These are phyloP conservation scores for Exophiala spinifera DNA, from an alignment of 2,329 filamentous ascomycete species.

Conservation along the genomic window DNA sequence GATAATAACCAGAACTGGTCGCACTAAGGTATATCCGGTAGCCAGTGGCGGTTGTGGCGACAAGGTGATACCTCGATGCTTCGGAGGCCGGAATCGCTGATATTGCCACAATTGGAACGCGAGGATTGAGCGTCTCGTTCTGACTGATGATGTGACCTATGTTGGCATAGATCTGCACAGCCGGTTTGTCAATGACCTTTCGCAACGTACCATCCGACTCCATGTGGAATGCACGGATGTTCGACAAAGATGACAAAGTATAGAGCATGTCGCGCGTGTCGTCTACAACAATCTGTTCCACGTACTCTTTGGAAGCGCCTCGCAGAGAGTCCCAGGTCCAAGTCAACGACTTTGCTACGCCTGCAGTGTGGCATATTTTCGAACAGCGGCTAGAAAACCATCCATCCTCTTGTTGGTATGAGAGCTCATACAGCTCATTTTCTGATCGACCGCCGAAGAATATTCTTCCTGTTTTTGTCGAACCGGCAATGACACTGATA, in stretches of 20 bases:
- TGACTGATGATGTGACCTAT: constrained; percentile 80
- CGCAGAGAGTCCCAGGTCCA: constrained; percentile 22
- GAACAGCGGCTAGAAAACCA: constrained; percentile 90
- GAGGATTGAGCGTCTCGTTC: constrained; percentile 67
- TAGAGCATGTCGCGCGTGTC: constrained; percentile 86
- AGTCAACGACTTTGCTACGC: constrained; percentile 66
- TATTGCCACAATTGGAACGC: constrained; percentile 75
- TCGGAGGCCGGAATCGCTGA: constrained; percentile 81
- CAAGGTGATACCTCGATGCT: constrained; percentile 48
- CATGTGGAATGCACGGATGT: constrained; percentile 88
- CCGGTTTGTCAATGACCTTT: constrained; percentile 51
- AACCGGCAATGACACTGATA: constrained; percentile 75
- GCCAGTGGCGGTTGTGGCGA: constrained; percentile 86
- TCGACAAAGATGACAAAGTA: constrained; percentile 81
- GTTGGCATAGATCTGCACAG: constrained; percentile 58
- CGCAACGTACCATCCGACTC: constrained; percentile 55
- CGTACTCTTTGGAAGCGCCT: constrained; percentile 41
- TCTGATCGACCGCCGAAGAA: constrained; percentile 82
- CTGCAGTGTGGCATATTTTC: constrained; percentile 78
- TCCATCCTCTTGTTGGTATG: constrained; percentile 93
- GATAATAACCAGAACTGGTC: constrained; percentile 64
- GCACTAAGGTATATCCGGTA: constrained; percentile 91
- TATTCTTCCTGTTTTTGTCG: constrained; percentile 75
- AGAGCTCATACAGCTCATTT: constrained; percentile 88
- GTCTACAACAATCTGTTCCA: constrained; percentile 80